Evolutionary conservation across 1,284 basidiomycete species (phyloP), one percentile per base, ranked within the genome.

Genomic region (Austroboletus novae-zelandiae): DNA sequence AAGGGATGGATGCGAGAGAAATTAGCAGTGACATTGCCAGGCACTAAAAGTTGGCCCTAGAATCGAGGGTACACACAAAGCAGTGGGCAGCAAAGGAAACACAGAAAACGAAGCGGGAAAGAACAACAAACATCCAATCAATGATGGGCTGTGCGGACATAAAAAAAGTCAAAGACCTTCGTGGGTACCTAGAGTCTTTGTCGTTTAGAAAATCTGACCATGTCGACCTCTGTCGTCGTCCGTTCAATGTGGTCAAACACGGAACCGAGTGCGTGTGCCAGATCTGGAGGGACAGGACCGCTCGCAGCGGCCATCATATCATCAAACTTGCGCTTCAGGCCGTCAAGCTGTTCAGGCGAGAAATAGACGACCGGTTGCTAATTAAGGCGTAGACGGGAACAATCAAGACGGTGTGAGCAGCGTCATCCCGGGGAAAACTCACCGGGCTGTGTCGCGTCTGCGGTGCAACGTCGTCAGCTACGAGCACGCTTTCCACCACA

Each of bases 181-280:
- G n/a, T n/a, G n/a, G n/a, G n/a, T n/a, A n/a, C n/a, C n/a, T 67
- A 65, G n/a, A 63, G 57, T 39, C 66, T 53, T 41, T 43, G 64
- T 43, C 65, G 66, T 48, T 66, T 66, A 18, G 58, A 52, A 8
- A 49, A 40, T 37, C 67, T 50, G 43, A 50, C 52, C 10, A 63
- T 34, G 36, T 66, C 65, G 37, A 65, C 35, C 3, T 66, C 64
- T 9, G 54, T 54, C 25, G 50, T 54, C 17, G 67, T 65, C 46
- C 62, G 64, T 42, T 66, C 64, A 48, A 66, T 68, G 30, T 66
- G 64, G 43, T 69, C 64, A 29, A 66, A 69, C 14, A 66, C 67
- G n/a, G 67, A 57, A n/a, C 66, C 67, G 10, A 66, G 54, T 5
- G 60, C 62, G 17, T 61, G 65, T 10, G 64, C 64, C 17, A 69